phyloP scores from a whole-genome alignment of 345 rosid genomes.

The Salix dunnii region DNA sequence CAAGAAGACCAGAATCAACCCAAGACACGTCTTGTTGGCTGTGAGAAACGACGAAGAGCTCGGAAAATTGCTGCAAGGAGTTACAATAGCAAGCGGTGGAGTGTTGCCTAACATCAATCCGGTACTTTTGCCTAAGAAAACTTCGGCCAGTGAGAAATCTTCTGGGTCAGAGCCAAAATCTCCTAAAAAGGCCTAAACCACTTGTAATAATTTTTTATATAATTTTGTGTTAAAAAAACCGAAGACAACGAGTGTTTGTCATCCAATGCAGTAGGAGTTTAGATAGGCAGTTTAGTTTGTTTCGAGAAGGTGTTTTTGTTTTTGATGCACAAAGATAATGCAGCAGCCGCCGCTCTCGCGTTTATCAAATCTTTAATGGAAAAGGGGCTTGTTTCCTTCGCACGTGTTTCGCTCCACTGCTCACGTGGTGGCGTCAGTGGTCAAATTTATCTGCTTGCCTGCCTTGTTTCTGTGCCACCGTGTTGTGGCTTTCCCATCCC shows the following conservation, averaged over 20 bases:
- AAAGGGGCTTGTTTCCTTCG: neutral
- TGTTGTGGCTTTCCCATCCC: too few species aligned
- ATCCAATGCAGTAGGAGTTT: neutral
- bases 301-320: neutral
- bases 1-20: constrained; percentile 30
- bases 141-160: constrained; percentile 1
- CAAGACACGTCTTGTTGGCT: constrained; percentile 19
- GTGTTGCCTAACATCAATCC: constrained; percentile 25
- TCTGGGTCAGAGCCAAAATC: constrained; percentile 3
- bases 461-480: too few species aligned
- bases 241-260: neutral
- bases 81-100: constrained; percentile 22
- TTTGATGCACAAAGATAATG: neutral
- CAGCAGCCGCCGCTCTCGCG: neutral
- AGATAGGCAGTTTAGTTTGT: neutral
- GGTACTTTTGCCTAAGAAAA: constrained; percentile 21
- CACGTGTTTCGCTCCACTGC: too few species aligned
- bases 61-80: constrained; percentile 23
- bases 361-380: neutral
- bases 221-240: too few species aligned
- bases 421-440: too few species aligned
- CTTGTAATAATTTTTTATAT: too few species aligned
- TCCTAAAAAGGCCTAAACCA: neutral
- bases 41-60: constrained; percentile 27
- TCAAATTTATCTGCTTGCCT: too few species aligned